Evolutionary conservation across 2,329 filamentous ascomycete species (phyloP).

Genomic region (Aspergillus bombycis): DNA sequence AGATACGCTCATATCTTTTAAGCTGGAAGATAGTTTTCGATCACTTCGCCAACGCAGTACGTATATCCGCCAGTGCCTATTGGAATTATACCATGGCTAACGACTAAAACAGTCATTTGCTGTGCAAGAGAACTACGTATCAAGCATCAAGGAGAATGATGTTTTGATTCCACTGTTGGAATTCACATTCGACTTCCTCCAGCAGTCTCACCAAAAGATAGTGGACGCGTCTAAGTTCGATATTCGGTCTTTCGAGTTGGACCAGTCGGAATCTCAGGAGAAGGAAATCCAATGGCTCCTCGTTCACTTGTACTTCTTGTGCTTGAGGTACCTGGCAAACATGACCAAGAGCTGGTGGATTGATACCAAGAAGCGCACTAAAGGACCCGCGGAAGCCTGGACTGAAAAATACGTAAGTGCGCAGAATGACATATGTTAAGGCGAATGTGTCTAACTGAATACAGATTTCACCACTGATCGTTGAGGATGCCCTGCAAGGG

Average conservation of each 20-base stretch:
- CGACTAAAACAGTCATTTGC: conserved; percentile 65
- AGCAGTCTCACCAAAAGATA: conserved; percentile 73
- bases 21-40: conserved; percentile 92
- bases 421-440: conserved; percentile 47
- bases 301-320: conserved; percentile 82
- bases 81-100: conserved; percentile 26
- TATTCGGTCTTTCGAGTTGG: conserved; percentile 62
- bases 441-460: conserved; percentile 12
- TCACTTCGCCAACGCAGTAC: conserved; percentile 70
- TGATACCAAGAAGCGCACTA: conserved; percentile 75
- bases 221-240: conserved; percentile 73
- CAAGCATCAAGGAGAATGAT: conserved; percentile 74
- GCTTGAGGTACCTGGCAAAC: conserved; percentile 74
- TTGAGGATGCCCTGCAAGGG: conserved; percentile 42
- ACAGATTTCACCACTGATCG: conserved; percentile 48
- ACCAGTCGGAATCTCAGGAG: conserved; percentile 67
- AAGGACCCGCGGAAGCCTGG: conserved; percentile 80
- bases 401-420: conserved; percentile 82
- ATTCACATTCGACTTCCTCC: conserved; percentile 83
- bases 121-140: conserved; percentile 78
- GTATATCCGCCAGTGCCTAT: conserved; percentile 8
- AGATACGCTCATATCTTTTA: conserved; percentile 78
- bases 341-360: conserved; percentile 85
- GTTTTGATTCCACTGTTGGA: conserved; percentile 71
- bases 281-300: conserved; percentile 81